A percentile compares a stretch with the other conserved stretches of the same genome.
These are phyloP conservation scores for Ceratocystis alfenasii DNA, from an alignment of 2,329 filamentous ascomycete genomes.

Conservation along the genomic window DNA sequence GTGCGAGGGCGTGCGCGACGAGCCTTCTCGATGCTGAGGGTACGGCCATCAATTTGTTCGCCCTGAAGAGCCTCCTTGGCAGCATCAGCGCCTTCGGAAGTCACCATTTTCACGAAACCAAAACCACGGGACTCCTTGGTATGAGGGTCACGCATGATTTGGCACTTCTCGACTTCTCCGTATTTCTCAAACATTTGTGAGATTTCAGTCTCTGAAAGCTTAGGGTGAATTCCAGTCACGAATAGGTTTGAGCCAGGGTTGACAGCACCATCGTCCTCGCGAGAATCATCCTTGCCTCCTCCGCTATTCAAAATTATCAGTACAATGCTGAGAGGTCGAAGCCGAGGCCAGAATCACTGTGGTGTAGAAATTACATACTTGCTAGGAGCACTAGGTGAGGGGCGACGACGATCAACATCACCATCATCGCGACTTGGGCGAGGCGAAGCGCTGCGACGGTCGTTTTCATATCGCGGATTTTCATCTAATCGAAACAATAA, in stretches of 20 bases:
- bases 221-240: constrained; percentile 93
- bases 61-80: constrained; percentile 93
- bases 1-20: constrained; percentile 88
- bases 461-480: constrained; percentile 52
- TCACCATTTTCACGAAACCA: constrained; percentile 98
- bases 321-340: background rate
- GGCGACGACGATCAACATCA: constrained; percentile 44
- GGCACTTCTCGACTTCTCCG: constrained; percentile 96
- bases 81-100: constrained; percentile 86
- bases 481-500: constrained; percentile 40
- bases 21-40: constrained; percentile 96
- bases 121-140: constrained; percentile 98
- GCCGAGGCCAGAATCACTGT: background rate
- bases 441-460: constrained; percentile 55
- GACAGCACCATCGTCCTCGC: constrained; percentile 61
- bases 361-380: constrained; percentile 36
- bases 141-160: constrained; percentile 98
- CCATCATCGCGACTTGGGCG: constrained; percentile 49
- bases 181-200: constrained; percentile 97
- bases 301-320: constrained; percentile 29
- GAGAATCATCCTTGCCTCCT: constrained; percentile 40
- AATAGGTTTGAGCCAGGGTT: constrained; percentile 98
- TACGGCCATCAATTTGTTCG: constrained; percentile 88
- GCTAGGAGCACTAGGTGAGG: constrained; percentile 47
- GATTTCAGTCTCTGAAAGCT: constrained; percentile 78